These are phyloP conservation scores for Lolium rigidum DNA, from an alignment of 176 grass and related monocot species.

Conservation along the genomic window DNA sequence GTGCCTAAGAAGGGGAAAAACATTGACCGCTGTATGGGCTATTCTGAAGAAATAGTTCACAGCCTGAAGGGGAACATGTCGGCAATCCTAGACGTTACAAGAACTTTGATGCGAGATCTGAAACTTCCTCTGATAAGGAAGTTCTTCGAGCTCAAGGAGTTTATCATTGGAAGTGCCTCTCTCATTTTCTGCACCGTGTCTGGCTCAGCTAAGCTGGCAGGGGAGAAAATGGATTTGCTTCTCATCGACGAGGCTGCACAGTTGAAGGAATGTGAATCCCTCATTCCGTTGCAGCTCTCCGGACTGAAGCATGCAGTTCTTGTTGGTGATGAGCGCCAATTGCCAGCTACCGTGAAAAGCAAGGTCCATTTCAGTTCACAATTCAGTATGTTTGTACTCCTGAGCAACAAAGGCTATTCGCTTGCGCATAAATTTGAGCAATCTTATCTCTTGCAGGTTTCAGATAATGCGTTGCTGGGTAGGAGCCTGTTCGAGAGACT, in stretches of 20 bases:
- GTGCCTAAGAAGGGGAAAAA: background rate
- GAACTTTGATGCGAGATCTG: conserved; percentile 25
- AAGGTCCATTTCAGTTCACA: conserved; percentile 40
- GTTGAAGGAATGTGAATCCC: conserved; percentile 78
- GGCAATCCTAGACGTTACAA: conserved; percentile 7
- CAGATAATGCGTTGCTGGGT: conserved; percentile 51
- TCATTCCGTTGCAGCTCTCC: conserved; percentile 55
- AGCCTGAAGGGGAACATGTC: background rate
- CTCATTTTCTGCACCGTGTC: conserved; percentile 69
- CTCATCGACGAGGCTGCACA: conserved; percentile 80
- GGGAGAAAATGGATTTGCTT: conserved; percentile 50
- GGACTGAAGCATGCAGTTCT: conserved; percentile 61
- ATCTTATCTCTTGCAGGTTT: conserved; percentile 38
- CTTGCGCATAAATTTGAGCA: background rate
- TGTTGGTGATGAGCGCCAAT: conserved; percentile 71
- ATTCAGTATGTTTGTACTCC: background rate
- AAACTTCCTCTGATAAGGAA: conserved; percentile 40
- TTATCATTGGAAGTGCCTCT: conserved; percentile 46
- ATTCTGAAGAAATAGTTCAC: background rate
- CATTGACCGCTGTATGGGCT: background rate
- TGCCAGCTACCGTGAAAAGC: conserved; percentile 78
- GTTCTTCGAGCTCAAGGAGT: background rate
- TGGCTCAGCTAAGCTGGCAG: conserved; percentile 51
- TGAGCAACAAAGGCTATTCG: background rate
- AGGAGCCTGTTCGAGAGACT: conserved; percentile 75